phyloP scores from a whole-genome alignment of 2,329 filamentous ascomycete genomes.

The Epichloe uncinata region DNA sequence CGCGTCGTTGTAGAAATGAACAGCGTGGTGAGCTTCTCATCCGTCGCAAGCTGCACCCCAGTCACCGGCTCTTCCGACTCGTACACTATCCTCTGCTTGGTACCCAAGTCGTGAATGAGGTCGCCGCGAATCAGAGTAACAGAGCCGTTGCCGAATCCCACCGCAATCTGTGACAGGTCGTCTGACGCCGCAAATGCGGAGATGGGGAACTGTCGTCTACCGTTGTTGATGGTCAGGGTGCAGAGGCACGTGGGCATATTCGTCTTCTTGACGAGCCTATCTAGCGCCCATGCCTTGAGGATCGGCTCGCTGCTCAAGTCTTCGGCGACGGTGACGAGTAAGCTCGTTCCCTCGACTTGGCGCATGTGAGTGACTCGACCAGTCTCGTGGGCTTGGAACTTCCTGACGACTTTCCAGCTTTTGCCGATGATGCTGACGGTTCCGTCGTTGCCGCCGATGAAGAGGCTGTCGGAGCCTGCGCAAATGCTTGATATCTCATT shows the following conservation, averaged over 20 bases:
- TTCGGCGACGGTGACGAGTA: constrained; percentile 78
- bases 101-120: constrained; percentile 86
- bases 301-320: constrained; percentile 78
- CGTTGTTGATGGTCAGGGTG: constrained; percentile 76
- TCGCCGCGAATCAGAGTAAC: constrained; percentile 91
- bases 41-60: constrained; percentile 62
- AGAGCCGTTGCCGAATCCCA: constrained; percentile 90
- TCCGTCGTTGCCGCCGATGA: constrained; percentile 77
- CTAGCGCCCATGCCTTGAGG: constrained; percentile 94
- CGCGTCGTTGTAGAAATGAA: constrained; percentile 87
- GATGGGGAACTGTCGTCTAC: constrained; percentile 84
- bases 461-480: constrained; percentile 78
- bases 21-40: constrained; percentile 54
- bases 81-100: constrained; percentile 86
- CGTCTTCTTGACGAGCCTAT: constrained; percentile 89
- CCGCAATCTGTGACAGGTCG: constrained; percentile 82
- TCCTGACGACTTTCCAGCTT: constrained; percentile 73
- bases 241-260: constrained; percentile 79
- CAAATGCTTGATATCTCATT: constrained; percentile 71
- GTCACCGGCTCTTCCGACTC: constrained; percentile 96
- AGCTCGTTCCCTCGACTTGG: constrained; percentile 74
- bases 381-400: constrained; percentile 74
- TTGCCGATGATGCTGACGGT: constrained; percentile 77
- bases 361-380: constrained; percentile 81
- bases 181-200: constrained; percentile 80